phyloP scores from a whole-genome alignment of 441 rosid genomes.

The Raphanus hybrid region DNA sequence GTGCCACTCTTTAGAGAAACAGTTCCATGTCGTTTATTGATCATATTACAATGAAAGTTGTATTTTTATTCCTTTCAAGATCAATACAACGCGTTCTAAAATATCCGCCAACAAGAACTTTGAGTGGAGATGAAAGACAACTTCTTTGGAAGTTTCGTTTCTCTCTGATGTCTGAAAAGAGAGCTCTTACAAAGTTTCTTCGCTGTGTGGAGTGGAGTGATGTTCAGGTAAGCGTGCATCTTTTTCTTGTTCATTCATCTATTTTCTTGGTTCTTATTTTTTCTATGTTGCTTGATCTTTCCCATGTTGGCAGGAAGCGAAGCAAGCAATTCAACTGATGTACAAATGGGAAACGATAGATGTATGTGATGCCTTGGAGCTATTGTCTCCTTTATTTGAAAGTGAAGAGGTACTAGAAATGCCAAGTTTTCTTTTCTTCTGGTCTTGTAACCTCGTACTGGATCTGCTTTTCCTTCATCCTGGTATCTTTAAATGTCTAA shows the following conservation, averaged over 20 bases:
- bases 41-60: not conserved
- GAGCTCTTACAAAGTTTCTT: conserved; percentile 95
- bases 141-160: conserved; percentile 98
- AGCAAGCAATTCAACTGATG: conserved; percentile 93
- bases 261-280: conserved; percentile 18
- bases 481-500: conserved; percentile 22
- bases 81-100: conserved; percentile 85
- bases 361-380: conserved; percentile 94
- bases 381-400: conserved; percentile 92
- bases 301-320: conserved; percentile 83
- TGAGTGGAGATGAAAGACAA: conserved; percentile 98
- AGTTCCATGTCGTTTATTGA: too few species aligned
- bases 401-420: conserved; percentile 84
- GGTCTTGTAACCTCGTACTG: conserved; percentile 14
- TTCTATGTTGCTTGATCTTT: conserved; percentile 37
- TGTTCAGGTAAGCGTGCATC: conserved; percentile 67
- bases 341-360: conserved; percentile 94
- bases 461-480: conserved; percentile 6
- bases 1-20: not conserved
- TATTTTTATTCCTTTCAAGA: conserved; percentile 50
- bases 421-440: not conserved
- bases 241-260: conserved; percentile 6
- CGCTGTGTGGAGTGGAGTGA: conserved; percentile 99
- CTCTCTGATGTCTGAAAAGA: conserved; percentile 93
- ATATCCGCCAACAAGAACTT: conserved; percentile 89